Percentiles rank a stretch among this genome's conserved stretches.
phyloP scores from a whole-genome alignment of 1,284 basidiomycete species.

The Tilletia setariae region DNA sequence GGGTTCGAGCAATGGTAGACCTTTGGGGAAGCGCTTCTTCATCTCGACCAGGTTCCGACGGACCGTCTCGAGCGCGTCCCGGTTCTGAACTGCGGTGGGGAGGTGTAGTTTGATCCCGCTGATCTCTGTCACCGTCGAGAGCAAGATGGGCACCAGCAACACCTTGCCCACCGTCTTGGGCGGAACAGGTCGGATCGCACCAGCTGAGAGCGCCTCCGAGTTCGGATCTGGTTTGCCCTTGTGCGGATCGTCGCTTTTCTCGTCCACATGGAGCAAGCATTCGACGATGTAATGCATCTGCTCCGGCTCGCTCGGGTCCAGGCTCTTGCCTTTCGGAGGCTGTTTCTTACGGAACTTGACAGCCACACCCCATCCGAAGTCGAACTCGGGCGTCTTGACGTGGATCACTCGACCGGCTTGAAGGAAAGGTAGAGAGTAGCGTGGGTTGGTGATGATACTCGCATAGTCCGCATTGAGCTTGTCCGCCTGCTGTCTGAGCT shows the following conservation, averaged over 20 bases:
- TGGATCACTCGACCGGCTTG: conserved; percentile 86
- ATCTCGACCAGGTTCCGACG: conserved; percentile 90
- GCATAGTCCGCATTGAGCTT: conserved; percentile 80
- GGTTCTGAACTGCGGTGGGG: conserved; percentile 80
- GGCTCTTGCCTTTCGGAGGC: conserved; percentile 53
- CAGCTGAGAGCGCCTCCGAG: conserved; percentile 22
- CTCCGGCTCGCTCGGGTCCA: conserved; percentile 64
- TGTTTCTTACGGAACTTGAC: conserved; percentile 85
- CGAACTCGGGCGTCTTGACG: conserved; percentile 76
- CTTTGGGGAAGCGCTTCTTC: conserved; percentile 76
- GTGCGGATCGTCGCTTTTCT: conserved; percentile 5
- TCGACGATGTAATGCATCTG: conserved; percentile 92
- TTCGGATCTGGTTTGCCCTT: conserved; percentile 20
- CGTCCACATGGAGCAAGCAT: conserved; percentile 79
- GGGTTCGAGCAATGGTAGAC: conserved; percentile 79
- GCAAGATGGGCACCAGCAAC: conserved; percentile 81
- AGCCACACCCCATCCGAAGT: conserved; percentile 95
- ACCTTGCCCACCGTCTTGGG: conserved; percentile 59
- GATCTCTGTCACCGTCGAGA: conserved; percentile 81
- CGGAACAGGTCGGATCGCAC: conserved; percentile 32
- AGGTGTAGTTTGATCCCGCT: conserved; percentile 82
- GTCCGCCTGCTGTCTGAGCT: conserved; percentile 83
- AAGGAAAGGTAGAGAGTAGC: conserved; percentile 87
- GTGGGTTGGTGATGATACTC: conserved; percentile 89
- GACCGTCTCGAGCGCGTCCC: conserved; percentile 72